phyloP scores from a whole-genome alignment of 2,329 filamentous ascomycete species.

The Sporothrix variecibatus region DNA sequence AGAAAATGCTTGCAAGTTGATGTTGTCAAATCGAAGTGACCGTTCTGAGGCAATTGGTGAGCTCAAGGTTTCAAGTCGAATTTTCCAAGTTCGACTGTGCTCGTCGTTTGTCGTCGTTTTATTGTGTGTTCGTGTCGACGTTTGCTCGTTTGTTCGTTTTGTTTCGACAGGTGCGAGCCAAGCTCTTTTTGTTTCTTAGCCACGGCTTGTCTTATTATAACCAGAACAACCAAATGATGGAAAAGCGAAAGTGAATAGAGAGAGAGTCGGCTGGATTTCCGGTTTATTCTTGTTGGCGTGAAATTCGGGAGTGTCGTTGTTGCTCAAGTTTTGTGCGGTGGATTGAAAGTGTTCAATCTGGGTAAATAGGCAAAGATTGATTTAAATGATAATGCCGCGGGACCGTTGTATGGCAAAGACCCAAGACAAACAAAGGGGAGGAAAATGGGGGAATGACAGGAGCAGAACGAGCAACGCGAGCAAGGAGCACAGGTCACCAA shows the following conservation, averaged over 20 bases:
- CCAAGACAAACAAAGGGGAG: background rate
- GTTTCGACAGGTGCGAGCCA: slow-evolving; percentile 10
- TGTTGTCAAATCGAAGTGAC: background rate
- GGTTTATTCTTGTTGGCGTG: slow-evolving; percentile 27
- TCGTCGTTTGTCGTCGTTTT: background rate
- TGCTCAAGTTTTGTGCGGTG: slow-evolving; percentile 27
- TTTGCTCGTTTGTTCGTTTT: slow-evolving; percentile 11
- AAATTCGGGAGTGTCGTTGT: slow-evolving; percentile 20
- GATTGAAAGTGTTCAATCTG: slow-evolving; percentile 36
- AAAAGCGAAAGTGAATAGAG: background rate
- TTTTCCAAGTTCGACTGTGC: background rate
- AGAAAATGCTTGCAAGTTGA: background rate
- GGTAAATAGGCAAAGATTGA: slow-evolving; percentile 35
- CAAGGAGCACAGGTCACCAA: background rate
- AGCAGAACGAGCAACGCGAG: background rate
- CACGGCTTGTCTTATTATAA: slow-evolving; percentile 26
- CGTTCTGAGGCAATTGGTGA: background rate
- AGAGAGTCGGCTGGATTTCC: slow-evolving; percentile 9
- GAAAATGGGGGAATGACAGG: background rate
- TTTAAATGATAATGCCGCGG: slow-evolving; percentile 29
- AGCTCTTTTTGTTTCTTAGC: slow-evolving; percentile 20
- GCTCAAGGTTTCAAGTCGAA: background rate
- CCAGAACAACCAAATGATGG: background rate
- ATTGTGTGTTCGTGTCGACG: background rate
- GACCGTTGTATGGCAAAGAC: slow-evolving; percentile 6